These are phyloP conservation scores for Boechera divaricarpa DNA, from an alignment of 345 rosid species.

Conservation along the genomic window DNA sequence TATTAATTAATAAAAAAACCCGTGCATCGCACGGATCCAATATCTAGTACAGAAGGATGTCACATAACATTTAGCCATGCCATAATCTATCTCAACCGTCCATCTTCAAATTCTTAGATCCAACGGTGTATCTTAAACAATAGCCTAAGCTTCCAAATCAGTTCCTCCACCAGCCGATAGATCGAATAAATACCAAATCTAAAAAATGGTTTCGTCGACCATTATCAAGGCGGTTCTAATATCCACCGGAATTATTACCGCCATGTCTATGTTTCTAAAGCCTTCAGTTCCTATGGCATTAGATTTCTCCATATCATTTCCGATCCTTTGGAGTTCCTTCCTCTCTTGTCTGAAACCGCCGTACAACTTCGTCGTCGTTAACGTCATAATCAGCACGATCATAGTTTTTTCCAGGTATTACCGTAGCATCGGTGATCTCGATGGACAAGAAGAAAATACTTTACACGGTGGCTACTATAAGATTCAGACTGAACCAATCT, in stretches of 20 bases:
- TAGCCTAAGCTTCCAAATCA: no score
- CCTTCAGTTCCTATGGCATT: constrained; percentile 48
- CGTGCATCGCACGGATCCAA: no score
- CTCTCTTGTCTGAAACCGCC: no score
- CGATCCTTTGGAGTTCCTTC: constrained; percentile 51
- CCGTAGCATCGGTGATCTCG: background rate
- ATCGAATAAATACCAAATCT: background rate
- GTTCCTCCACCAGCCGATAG: background rate
- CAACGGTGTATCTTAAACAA: no score
- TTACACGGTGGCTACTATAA: background rate
- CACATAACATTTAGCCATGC: no score
- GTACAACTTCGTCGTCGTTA: constrained; percentile 54
- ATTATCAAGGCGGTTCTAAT: constrained; percentile 44
- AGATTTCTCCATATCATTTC: constrained; percentile 49
- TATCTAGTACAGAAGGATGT: no score
- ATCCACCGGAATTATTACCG: constrained; percentile 44
- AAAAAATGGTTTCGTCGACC: constrained; percentile 42
- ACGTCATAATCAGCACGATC: constrained; percentile 62
- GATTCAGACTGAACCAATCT: background rate
- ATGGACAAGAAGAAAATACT: background rate
- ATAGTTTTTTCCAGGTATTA: constrained; percentile 56
- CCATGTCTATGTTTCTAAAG: constrained; percentile 46
- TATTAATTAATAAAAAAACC: no score
- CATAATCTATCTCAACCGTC: no score
- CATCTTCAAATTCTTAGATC: no score